Evolutionary conservation across 2,329 filamentous ascomycete species (phyloP).

Genomic region (Chaetomium strumarium): DNA sequence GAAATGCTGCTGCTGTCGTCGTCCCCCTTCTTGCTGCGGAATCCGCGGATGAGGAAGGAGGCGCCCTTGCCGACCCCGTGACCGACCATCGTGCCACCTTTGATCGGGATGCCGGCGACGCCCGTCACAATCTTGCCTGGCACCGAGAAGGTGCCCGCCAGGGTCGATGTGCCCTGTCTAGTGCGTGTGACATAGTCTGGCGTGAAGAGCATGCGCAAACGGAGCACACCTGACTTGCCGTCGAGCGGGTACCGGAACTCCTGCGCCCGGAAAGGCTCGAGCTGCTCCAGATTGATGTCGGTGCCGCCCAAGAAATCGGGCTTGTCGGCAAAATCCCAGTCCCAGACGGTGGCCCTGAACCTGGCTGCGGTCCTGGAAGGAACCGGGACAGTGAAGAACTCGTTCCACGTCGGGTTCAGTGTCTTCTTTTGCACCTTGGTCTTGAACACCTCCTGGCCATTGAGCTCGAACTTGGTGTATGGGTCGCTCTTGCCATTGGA

Average conservation of each 20-base stretch:
- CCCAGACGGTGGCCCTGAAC: constrained; percentile 78
- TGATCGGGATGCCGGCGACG: constrained; percentile 83
- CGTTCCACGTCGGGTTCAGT: constrained; percentile 89
- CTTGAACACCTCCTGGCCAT: constrained; percentile 87
- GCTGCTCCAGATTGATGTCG: constrained; percentile 65
- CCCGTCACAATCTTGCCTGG: constrained; percentile 83
- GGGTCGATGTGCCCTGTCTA: constrained; percentile 85
- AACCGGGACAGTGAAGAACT: constrained; percentile 81
- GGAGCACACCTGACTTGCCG: constrained; percentile 80
- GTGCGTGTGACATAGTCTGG: constrained; percentile 84
- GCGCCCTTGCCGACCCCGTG: constrained; percentile 84
- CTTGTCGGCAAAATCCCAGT: constrained; percentile 96
- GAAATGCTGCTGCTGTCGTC: constrained; percentile 34
- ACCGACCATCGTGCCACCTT: constrained; percentile 60
- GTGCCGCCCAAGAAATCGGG: constrained; percentile 82
- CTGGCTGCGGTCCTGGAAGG: constrained; percentile 79
- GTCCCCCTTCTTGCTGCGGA: constrained; percentile 59
- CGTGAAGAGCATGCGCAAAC: constrained; percentile 83
- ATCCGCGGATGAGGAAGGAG: constrained; percentile 80
- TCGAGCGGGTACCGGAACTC: constrained; percentile 72
- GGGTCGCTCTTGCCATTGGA: constrained; percentile 96
- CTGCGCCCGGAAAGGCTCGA: constrained; percentile 80
- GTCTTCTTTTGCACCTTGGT: constrained; percentile 97
- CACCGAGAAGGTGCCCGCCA: constrained; percentile 80
- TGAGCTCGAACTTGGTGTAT: constrained; percentile 90